Percentiles rank a stretch among this genome's conserved stretches.
These are phyloP conservation scores for Pythium monospermum DNA, from an alignment of 352 stramenopile species.

Conservation along the genomic window DNA sequence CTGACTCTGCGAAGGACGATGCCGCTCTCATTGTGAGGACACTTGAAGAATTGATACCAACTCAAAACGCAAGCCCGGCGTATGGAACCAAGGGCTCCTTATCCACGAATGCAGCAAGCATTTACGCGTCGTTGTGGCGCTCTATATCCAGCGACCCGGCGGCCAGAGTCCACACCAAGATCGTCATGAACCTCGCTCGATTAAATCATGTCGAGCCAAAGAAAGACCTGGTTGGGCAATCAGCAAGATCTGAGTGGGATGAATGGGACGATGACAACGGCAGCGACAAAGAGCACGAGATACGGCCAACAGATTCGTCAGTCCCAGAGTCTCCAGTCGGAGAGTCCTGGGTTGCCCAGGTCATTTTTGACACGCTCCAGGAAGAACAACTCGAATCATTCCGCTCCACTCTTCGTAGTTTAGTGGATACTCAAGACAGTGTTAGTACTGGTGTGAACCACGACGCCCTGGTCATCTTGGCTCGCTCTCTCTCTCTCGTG, in stretches of 20 bases:
- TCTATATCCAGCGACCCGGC: neutral
- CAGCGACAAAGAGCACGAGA: neutral
- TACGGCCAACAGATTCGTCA: neutral
- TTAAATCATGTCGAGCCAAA: neutral
- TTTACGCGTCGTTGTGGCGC: conserved; percentile 14
- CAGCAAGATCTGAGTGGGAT: conserved; percentile 10
- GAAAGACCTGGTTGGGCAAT: neutral
- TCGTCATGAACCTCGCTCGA: neutral
- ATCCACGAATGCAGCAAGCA: neutral
- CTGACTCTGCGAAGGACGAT: neutral
- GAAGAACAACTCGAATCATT: too few species aligned
- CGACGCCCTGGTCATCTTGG: too few species aligned
- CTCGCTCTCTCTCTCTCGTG: too few species aligned
- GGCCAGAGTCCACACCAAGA: neutral
- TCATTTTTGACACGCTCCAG: too few species aligned
- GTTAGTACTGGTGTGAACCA: too few species aligned
- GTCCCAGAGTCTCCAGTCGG: too few species aligned
- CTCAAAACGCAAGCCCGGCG: neutral
- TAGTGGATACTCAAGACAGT: too few species aligned
- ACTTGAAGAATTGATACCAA: neutral
- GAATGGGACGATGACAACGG: conserved; percentile 16
- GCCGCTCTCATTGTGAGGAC: neutral
- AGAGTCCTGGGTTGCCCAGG: too few species aligned
- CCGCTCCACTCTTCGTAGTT: too few species aligned
- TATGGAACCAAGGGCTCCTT: neutral